Percentiles rank a stretch among this genome's conserved stretches.
Conservation (phyloP, 345 rosid species). For the Viola odorata region DNA sequence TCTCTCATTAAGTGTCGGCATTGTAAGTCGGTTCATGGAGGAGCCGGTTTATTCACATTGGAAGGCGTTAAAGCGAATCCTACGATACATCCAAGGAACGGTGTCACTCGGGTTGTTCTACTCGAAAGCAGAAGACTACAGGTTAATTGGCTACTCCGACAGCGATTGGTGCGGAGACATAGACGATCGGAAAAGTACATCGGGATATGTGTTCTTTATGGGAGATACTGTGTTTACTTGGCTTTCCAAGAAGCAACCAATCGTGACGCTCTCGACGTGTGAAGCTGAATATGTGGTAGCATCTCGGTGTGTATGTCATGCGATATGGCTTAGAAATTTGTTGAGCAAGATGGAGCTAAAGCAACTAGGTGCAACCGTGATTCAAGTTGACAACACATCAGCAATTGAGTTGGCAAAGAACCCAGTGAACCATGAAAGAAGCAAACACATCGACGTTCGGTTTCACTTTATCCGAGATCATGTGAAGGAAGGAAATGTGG, state of each 20-base stretch:
- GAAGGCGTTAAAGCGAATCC: no score
- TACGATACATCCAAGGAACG: no score
- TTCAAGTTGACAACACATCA: slow-evolving; percentile 3
- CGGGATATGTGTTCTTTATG: slow-evolving; percentile 1
- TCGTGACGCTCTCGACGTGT: not conserved
- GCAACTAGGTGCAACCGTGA: not conserved
- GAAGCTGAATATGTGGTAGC: slow-evolving; percentile 11
- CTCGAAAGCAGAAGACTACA: not conserved
- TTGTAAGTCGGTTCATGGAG: slow-evolving; percentile 7
- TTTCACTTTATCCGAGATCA: no score
- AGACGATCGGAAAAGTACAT: slow-evolving; percentile 1
- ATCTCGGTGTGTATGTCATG: slow-evolving; percentile 10
- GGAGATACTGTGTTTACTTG: not conserved
- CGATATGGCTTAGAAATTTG: slow-evolving; percentile 1
- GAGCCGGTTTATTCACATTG: no score
- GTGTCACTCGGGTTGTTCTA: slow-evolving; percentile 2
- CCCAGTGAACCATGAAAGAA: not conserved
- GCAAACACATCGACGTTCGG: no score
- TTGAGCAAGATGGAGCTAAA: not conserved
- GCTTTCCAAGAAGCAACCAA: no score
- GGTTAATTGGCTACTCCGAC: no score
- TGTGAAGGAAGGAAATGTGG: no score
- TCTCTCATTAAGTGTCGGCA: not conserved
- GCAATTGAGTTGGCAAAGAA: slow-evolving; percentile 1
- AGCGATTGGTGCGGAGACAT: not conserved